Evolutionary conservation across 1,139 yeast genomes (phyloP), one percentile per base, ranked within the genome.

Genomic region (Saccharomyces hybrid): DNA sequence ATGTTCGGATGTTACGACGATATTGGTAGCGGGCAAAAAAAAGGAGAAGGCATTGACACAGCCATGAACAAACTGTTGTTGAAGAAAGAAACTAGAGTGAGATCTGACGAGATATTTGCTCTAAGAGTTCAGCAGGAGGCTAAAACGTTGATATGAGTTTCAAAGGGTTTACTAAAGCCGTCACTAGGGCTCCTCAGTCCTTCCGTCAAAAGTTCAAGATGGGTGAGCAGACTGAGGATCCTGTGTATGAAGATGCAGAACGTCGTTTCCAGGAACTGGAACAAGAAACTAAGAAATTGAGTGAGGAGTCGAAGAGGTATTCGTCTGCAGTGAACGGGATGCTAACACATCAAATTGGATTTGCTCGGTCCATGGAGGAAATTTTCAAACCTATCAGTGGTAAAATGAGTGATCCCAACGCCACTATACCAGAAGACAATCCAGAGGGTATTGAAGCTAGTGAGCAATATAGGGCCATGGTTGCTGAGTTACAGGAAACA

Each of bases 301-400:
- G 93, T 63, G 90, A 86, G 53, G 98, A 93, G 73, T 85, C 96
- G 49, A 88, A 85, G 65, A 81, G 96, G 67, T 93, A 93, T 71
- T 89, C 88, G 62, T 78, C 80, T 47, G 96, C 99, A 0, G 96
- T 93, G 56, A 89, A 88, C 66, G 96, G 95, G 46, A 90, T 93
- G 96, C 76, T 93, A 63, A 85, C 83, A 59, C 95, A 86, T 70
- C 99, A 93, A 71, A 86, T 91, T 61, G 97, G 91, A 57, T 93
- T 91, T 69, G 85, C 96, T 42, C 85, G 85, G 65, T 95, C 96
- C 1, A 89, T 95, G 72, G 97, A 90, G 70, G 97, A 91, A 68
- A 88, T 93, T 55, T 93, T 90, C 75, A 89, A 91, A 73, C 99
- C 99, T 2, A 93, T 93, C 59, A 83, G 93, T 56, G 99, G 99